Percentiles rank a stretch among this genome's conserved stretches.
Conservation (phyloP, 768 basidiomycete genomes). For the Boletus sp. region DNA sequence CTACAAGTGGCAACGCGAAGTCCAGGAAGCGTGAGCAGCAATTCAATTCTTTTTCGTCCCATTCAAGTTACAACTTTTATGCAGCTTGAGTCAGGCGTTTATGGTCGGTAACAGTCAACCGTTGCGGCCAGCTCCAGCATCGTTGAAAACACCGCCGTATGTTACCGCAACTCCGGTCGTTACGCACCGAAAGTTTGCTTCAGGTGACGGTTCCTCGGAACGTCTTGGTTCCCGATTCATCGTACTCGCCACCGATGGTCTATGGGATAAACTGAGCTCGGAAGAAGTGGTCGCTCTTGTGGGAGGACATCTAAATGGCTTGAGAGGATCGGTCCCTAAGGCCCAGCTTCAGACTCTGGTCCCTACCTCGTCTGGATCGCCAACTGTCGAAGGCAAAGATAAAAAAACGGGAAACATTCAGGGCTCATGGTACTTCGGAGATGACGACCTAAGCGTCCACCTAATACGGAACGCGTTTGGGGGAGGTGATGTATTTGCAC, state of each 20-base stretch:
- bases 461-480: slow-evolving; percentile 90
- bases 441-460: slow-evolving; percentile 77
- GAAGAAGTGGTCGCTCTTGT: slow-evolving; percentile 87
- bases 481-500: slow-evolving; percentile 60
- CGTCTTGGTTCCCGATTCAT: slow-evolving; percentile 56
- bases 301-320: slow-evolving; percentile 71
- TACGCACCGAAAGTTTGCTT: slow-evolving; percentile 66
- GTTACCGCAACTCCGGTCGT: slow-evolving; percentile 83
- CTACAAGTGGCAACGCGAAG: slow-evolving; percentile 79
- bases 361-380: slow-evolving; percentile 48
- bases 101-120: slow-evolving; percentile 57
- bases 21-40: slow-evolving; percentile 63
- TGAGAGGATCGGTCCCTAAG: slow-evolving; percentile 64
- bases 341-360: slow-evolving; percentile 52
- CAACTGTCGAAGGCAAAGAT: slow-evolving; percentile 63
- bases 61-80: neutral
- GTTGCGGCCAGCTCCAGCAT: slow-evolving; percentile 55
- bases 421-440: slow-evolving; percentile 74
- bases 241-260: slow-evolving; percentile 84
- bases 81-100: slow-evolving; percentile 62
- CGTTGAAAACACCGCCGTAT: slow-evolving; percentile 88
- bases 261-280: slow-evolving; percentile 75
- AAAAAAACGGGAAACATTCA: slow-evolving; percentile 34
- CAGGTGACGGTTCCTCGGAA: slow-evolving; percentile 33
- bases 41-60: neutral